A percentile compares a stretch with the other conserved stretches of the same genome.
These are phyloP conservation scores for Ustilago loliicola DNA, from an alignment of 1,284 basidiomycete species.

Conservation along the genomic window DNA sequence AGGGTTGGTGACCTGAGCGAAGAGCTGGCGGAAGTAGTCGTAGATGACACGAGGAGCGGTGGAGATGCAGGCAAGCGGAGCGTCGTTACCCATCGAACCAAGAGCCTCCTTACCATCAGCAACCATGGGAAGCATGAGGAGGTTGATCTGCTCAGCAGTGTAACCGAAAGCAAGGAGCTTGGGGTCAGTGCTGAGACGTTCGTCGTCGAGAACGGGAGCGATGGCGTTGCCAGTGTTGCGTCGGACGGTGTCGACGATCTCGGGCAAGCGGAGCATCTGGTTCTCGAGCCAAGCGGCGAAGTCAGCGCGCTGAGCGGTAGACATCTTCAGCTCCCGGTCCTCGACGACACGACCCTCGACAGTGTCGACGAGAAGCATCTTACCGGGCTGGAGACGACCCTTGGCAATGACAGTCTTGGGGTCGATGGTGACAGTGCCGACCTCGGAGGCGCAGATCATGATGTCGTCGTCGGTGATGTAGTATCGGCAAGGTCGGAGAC, in stretches of 20 bases:
- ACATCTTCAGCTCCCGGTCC: constrained; percentile 68
- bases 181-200: constrained; percentile 63
- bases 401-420: constrained; percentile 65
- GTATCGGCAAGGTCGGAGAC: constrained; percentile 69
- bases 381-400: constrained; percentile 67
- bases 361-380: constrained; percentile 70
- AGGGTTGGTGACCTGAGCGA: constrained; percentile 69
- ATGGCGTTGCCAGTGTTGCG: constrained; percentile 47
- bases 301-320: constrained; percentile 66
- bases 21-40: constrained; percentile 69
- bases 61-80: constrained; percentile 65
- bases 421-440: constrained; percentile 66
- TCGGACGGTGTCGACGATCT: constrained; percentile 62
- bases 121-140: constrained; percentile 69
- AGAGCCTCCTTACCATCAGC: constrained; percentile 66
- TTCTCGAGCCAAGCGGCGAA: constrained; percentile 69
- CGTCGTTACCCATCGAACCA: constrained; percentile 69
- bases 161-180: constrained; percentile 67
- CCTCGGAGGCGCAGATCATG: constrained; percentile 70
- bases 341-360: constrained; percentile 68
- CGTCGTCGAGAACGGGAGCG: constrained; percentile 59
- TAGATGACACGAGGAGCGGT: constrained; percentile 65
- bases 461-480: constrained; percentile 69
- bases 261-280: constrained; percentile 62
- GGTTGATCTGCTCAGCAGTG: constrained; percentile 66